Evolutionary conservation across 2,329 filamentous ascomycete species (phyloP).

Genomic region (Pyrenochaeta sp.): DNA sequence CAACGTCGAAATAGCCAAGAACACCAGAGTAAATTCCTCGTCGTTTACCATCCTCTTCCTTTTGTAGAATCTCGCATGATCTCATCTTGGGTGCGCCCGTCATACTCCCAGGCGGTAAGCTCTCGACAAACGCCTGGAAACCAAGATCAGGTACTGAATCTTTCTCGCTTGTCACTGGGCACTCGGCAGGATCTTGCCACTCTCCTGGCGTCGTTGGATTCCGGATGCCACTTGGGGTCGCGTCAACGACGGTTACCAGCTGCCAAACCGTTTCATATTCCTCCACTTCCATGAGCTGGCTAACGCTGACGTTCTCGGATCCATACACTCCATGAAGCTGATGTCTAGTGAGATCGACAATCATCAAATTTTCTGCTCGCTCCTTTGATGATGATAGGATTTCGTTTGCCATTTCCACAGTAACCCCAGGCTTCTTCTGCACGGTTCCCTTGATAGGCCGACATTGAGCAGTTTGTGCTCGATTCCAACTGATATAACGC

Average conservation of each 20-base stretch:
- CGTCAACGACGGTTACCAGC: constrained; percentile 88
- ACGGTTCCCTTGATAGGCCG: constrained; percentile 97
- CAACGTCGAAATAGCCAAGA: constrained; percentile 86
- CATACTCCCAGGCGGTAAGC: constrained; percentile 91
- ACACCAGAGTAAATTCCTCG: constrained; percentile 87
- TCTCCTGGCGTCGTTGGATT: constrained; percentile 37
- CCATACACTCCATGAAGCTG: constrained; percentile 88
- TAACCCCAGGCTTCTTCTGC: constrained; percentile 74
- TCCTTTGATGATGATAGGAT: constrained; percentile 86
- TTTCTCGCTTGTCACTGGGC: constrained; percentile 15
- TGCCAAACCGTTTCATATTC: constrained; percentile 92
- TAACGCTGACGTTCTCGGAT: constrained; percentile 74
- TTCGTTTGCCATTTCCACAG: constrained; percentile 72
- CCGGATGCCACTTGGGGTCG: constrained; percentile 47
- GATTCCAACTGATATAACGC: constrained; percentile 78
- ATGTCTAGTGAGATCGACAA: constrained; percentile 94
- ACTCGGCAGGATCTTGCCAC: constrained; percentile 41
- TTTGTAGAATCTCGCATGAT: constrained; percentile 80
- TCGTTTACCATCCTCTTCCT: constrained; percentile 69
- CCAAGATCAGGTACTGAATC: constrained; percentile 57
- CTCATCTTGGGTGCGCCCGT: constrained; percentile 95
- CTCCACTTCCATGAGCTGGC: constrained; percentile 83
- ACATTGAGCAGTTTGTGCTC: constrained; percentile 72
- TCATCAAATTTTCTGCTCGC: constrained; percentile 96
- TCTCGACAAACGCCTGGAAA: constrained; percentile 77